Base-by-base conservation (phyloP, 108 stramenopile genomes). In the Cyclotella choctawhatcheeana region DNA sequence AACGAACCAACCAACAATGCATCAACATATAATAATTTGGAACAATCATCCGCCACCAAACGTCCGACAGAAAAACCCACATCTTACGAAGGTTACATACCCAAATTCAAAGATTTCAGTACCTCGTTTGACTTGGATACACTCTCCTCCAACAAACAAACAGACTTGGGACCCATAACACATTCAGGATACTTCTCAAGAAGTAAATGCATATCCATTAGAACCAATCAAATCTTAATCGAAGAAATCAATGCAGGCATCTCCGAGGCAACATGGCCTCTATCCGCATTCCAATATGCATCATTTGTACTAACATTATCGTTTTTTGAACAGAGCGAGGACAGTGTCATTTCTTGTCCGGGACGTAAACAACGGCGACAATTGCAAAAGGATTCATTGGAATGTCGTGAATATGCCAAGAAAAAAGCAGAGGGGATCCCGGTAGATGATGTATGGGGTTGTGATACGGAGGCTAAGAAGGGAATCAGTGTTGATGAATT, bases 371-470 rank as follows among this genome's bases (percentile, higher is more conserved):
- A n/a, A n/a, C n/a, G 25, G 32, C 30, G 56, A 58, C 2, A 58
- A 32, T 58, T 58, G 17, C 56, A 58, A 58, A 25, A 8, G 21
- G 24, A 56, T 56, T 64, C 73, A 7, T 44, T 73, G 27, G 67
- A 76, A 54, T 76, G 75, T 32, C 48, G 75, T 0, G 30, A 62
- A 20, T 76, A 76, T 47, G 50, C 61, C 30, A 76, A 76, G 50
- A 7, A 53, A 31, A 68, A 68, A 62, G 32, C 50, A 21, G 67
- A 68, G 32, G 75, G 75, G 32, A 34, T 76, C 14, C 20, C 31
- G 21, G 34, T 62, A 5, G 75, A 61, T 27, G 75, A 76, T 40
- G 35, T 61, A 34, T 76, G 75, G 75, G 75, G 75, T 1, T 76
- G 75, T 51, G 75, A 76, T 29, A 32, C 30, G 26, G 31, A 34